A percentile compares a stretch with the other conserved stretches of the same genome.
Conservation (phyloP, 768 basidiomycete genomes). For the Exsudoporus frostii region DNA sequence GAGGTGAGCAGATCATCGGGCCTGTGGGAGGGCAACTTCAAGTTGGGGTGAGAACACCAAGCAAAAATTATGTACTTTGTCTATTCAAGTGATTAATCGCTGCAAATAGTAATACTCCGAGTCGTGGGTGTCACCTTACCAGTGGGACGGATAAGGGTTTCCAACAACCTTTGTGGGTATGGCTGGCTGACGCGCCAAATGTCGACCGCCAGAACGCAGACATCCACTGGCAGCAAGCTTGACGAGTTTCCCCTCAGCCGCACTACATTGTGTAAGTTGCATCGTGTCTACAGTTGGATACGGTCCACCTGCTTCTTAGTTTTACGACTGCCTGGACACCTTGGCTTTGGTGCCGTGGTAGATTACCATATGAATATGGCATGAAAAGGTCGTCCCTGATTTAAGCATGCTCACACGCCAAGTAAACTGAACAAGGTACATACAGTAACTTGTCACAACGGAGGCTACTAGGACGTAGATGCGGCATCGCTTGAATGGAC, state of each 20-base stretch:
- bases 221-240: slow-evolving; percentile 78
- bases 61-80: no score
- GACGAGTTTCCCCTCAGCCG: slow-evolving; percentile 72
- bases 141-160: slow-evolving; percentile 17
- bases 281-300: slow-evolving; percentile 87
- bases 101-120: no score
- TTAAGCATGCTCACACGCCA: no score
- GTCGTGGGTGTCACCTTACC: slow-evolving; percentile 20
- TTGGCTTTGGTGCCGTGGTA: no score
- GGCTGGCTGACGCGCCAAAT: slow-evolving; percentile 43
- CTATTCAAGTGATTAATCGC: no score
- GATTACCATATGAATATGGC: no score
- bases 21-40: not conserved
- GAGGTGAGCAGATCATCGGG: not conserved
- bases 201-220: slow-evolving; percentile 71
- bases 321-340: no score
- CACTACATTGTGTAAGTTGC: slow-evolving; percentile 75
- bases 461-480: slow-evolving; percentile 58
- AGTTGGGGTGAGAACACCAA: not conserved
- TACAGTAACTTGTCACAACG: no score
- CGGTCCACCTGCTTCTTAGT: slow-evolving; percentile 78
- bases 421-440: no score
- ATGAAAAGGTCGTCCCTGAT: no score
- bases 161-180: slow-evolving; percentile 21
- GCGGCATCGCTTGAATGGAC: slow-evolving; percentile 72